Base-by-base conservation (phyloP, 1,284 basidiomycete species). In the Nidula niveotomentosa region DNA sequence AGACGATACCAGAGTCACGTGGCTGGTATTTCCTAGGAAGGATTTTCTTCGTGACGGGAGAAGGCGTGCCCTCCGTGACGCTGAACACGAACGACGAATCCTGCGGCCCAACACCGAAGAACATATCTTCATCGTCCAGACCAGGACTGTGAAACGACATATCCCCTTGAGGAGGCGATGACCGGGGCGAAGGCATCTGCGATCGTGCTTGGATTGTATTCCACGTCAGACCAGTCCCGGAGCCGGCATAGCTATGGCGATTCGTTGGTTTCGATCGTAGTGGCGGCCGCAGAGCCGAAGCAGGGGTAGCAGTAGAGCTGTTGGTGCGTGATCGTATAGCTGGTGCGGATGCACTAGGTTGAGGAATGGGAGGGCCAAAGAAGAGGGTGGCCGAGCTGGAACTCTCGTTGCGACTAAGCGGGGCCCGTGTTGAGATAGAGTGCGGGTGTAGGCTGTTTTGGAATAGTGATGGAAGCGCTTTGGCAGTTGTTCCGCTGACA, bases 1-100 rank as follows among this genome's bases (percentile, higher is more conserved):
- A 62, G 0, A 73, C 78, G 41, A 89, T 72, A 10, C 85, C 84
- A 1, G 85, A 89, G 65, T 90, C 87, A n/a, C 85, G 76, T 23
- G 82, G 78, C 53, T 83, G 83, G 71, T 82, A 91, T 68, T 91
- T 91, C 63, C 79, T 84, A 36, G 81, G 83, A 62, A 73, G 70
- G 60, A 67, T 62, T 53, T 71, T 73, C 59, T 78, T 76, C 56
- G 75, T 74, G 23, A 77, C 73, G 2, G 85, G 85, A 4, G 85
- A 85, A 2, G 87, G 85, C 0, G 83, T 84, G 41, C 71, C 76
- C 17, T 76, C 75, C 0, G 78, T 82, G 33, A 88, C 66, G 55
- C 69, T 83, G 61, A 86, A 77, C 4, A 76, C 65, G 56, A 88
- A 87, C 0, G 86, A 83, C 0, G 79, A 73, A 45, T 79, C 71